Conservation (phyloP, 192 early-diverging fungal genomes). For the Chytriomyces sp. region DNA sequence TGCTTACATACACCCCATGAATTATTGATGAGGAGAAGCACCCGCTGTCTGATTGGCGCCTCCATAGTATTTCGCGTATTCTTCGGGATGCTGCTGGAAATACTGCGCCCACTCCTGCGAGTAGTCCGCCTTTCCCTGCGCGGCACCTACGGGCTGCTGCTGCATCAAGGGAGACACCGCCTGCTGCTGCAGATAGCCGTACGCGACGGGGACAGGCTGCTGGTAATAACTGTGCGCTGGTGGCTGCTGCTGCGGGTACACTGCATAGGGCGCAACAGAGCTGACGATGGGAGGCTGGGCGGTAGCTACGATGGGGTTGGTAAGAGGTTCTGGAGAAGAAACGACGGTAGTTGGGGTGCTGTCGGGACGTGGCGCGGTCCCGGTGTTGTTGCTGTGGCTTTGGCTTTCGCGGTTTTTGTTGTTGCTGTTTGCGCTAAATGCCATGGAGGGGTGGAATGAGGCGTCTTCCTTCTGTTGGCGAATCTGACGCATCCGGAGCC, state of each 20-base stretch:
- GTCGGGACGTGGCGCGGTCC: no score
- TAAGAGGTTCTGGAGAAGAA: no score
- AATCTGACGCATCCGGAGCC: slow-evolving; percentile 2
- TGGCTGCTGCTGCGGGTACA: background rate
- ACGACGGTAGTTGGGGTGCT: no score
- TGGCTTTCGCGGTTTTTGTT: no score
- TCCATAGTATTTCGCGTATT: slow-evolving; percentile 26
- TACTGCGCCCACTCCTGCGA: slow-evolving; percentile 24
- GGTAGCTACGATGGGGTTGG: no score
- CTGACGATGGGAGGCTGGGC: no score
- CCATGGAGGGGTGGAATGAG: background rate
- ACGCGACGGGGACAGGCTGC: no score
- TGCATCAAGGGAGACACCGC: background rate
- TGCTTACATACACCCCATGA: background rate
- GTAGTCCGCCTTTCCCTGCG: background rate
- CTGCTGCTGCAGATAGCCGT: background rate
- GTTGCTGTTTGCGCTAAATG: background rate
- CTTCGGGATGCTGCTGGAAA: slow-evolving; percentile 21
- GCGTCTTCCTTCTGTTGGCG: slow-evolving; percentile 4
- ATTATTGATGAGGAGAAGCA: background rate
- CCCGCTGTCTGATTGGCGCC: no score
- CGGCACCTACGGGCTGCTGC: background rate
- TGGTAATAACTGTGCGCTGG: background rate
- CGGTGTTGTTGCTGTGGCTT: no score
- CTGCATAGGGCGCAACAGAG: background rate